A percentile compares a stretch with the other conserved stretches of the same genome.
phyloP scores from a whole-genome alignment of 768 basidiomycete species.

The Boletus rubroflammeus region DNA sequence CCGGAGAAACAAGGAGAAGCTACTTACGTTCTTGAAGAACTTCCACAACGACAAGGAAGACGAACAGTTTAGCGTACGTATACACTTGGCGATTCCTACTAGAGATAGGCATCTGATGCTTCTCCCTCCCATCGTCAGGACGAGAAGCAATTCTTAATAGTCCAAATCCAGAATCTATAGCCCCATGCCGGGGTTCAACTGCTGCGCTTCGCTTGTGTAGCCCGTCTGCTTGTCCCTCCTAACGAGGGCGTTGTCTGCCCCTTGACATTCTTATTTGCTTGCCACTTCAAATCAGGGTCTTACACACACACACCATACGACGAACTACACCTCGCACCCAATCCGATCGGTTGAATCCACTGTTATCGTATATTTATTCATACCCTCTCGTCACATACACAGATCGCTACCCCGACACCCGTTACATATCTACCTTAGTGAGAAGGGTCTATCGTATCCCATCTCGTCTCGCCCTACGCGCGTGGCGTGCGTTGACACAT shows the following conservation, averaged over 20 bases:
- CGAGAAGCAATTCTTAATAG: constrained; percentile 95
- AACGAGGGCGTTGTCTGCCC: neutral
- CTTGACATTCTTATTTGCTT: constrained; percentile 7
- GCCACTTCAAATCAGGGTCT: constrained; percentile 2
- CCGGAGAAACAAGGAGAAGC: constrained; percentile 89
- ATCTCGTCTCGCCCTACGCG: neutral
- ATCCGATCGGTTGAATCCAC: neutral
- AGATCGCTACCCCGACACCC: constrained; percentile 2
- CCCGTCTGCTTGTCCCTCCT: neutral
- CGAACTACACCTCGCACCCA: neutral
- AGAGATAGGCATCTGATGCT: neutral
- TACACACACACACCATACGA: neutral
- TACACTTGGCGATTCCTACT: neutral
- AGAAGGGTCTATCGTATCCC: neutral
- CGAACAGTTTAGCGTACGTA: constrained; percentile 85
- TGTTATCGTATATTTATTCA: constrained; percentile 8
- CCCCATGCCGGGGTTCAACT: neutral
- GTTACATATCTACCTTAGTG: constrained; percentile 3
- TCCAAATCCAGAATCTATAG: constrained; percentile 81
- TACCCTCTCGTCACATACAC: constrained; percentile 7
- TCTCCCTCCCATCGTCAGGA: constrained; percentile 41
- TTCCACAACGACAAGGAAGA: constrained; percentile 99
- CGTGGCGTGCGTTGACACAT: neutral
- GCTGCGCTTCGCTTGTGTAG: neutral
- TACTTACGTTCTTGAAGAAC: constrained; percentile 80